Evolutionary conservation across 176 grass and related monocot genomes (phyloP).

Genomic region (Puya raimondii): DNA sequence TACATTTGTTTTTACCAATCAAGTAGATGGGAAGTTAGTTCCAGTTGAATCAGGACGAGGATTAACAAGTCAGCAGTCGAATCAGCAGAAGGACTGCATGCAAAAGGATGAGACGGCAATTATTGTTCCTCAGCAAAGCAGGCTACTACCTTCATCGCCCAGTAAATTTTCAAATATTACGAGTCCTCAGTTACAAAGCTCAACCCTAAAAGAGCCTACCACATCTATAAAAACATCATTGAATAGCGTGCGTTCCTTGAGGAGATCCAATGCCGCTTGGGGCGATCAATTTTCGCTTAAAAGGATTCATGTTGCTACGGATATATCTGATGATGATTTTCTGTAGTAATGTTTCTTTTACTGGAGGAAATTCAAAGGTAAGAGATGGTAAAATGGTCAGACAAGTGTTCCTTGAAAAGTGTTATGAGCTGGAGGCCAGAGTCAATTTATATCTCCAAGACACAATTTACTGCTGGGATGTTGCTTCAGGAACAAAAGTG

Average conservation of each 20-base stretch:
- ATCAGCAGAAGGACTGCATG: constrained; percentile 7
- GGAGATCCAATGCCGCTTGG: constrained; percentile 33
- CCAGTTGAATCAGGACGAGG: constrained; percentile 65
- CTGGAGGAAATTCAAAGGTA: constrained; percentile 1
- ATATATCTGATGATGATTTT: constrained; percentile 89
- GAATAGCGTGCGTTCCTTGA: constrained; percentile 32
- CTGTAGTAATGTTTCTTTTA: constrained; percentile 28
- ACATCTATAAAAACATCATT: constrained; percentile 31
- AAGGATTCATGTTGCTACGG: constrained; percentile 47
- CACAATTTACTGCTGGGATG: background rate
- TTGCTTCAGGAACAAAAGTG: too few species aligned
- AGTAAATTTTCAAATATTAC: constrained; percentile 39
- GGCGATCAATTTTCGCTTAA: constrained; percentile 50
- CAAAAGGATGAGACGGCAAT: constrained; percentile 21
- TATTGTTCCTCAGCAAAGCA: constrained; percentile 24
- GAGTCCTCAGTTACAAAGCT: constrained; percentile 37
- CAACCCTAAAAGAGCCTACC: constrained; percentile 29
- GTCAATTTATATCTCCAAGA: too few species aligned
- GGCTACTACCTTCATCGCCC: constrained; percentile 25
- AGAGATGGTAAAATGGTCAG: constrained; percentile 9
- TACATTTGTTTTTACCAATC: constrained; percentile 97
- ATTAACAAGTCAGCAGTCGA: constrained; percentile 30
- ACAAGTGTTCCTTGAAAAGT: constrained; percentile 7
- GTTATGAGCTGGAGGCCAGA: background rate
- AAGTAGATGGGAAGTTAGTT: constrained; percentile 91